Conservation (phyloP, 116 monocot species). For the Zostera marina region DNA sequence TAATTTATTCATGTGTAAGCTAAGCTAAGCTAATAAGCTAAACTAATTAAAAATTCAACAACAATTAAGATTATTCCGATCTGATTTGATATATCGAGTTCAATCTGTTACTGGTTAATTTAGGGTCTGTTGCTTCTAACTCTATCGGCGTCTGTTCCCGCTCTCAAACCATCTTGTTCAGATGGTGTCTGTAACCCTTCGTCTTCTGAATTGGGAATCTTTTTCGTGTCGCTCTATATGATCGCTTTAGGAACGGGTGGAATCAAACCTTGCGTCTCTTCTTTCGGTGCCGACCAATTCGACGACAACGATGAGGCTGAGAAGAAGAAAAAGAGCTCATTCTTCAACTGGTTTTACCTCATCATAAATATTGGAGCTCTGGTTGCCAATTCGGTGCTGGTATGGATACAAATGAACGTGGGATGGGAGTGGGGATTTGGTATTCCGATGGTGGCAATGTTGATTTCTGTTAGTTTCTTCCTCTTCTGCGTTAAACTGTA, state of each 20-base stretch:
- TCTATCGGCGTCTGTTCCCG: background rate
- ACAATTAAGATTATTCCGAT: background rate
- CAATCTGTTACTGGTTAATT: too few relatives aligned
- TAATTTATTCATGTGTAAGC: background rate
- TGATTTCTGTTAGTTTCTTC: slow-evolving; percentile 15
- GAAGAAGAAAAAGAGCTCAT: too few relatives aligned
- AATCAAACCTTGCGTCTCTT: too few relatives aligned
- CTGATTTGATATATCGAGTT: too few relatives aligned
- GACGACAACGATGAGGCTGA: too few relatives aligned
- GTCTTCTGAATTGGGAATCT: background rate
- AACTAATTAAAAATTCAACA: too few relatives aligned
- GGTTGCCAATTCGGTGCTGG: slow-evolving; percentile 17
- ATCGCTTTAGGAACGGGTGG: background rate
- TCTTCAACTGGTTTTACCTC: too few relatives aligned
- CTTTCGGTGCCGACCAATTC: too few relatives aligned
- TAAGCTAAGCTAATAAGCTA: too few relatives aligned
- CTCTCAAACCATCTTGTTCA: background rate
- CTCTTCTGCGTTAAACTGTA: slow-evolving; percentile 10
- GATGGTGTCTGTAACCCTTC: background rate
- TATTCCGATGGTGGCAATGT: slow-evolving; percentile 18
- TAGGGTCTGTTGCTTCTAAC: background rate
- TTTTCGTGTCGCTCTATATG: background rate
- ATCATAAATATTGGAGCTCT: slow-evolving; percentile 24
- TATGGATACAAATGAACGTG: slow-evolving; percentile 21
- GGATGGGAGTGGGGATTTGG: slow-evolving; percentile 27